Percentiles rank a stretch among this genome's conserved stretches.
phyloP scores from a whole-genome alignment of 1,139 yeast genomes.

The Candida anutae region DNA sequence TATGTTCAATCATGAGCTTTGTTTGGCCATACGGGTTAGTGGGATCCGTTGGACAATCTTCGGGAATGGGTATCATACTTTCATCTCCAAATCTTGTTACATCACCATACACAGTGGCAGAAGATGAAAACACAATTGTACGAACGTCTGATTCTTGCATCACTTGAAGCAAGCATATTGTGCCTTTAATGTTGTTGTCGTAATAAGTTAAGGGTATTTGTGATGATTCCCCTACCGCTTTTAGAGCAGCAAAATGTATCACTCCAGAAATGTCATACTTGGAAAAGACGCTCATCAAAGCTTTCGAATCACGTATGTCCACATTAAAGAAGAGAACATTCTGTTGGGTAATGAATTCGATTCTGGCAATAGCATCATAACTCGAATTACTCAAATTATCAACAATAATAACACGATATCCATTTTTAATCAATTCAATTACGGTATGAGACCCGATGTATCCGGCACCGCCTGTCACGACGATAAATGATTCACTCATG shows the following conservation, averaged over 20 bases:
- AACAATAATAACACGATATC: slow-evolving; percentile 61
- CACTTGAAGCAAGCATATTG: slow-evolving; percentile 49
- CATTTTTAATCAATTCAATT: slow-evolving; percentile 55
- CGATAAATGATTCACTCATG: slow-evolving; percentile 7
- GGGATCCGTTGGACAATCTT: slow-evolving; percentile 69
- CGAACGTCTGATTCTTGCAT: slow-evolving; percentile 42
- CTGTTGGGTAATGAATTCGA: slow-evolving; percentile 46
- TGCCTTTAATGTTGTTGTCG: slow-evolving; percentile 62
- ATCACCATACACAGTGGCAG: slow-evolving; percentile 83
- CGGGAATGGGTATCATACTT: slow-evolving; percentile 70
- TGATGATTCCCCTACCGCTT: slow-evolving; percentile 81
- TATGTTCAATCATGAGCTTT: slow-evolving; percentile 57
- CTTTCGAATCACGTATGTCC: slow-evolving; percentile 48
- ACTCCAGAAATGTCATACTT: slow-evolving; percentile 51
- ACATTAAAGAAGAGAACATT: slow-evolving; percentile 51
- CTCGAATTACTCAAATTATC: slow-evolving; percentile 68
- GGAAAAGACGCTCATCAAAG: slow-evolving; percentile 41
- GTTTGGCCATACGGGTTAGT: slow-evolving; percentile 76
- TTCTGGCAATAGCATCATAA: slow-evolving; percentile 58
- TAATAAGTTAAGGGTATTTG: slow-evolving; percentile 64
- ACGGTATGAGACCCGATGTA: slow-evolving; percentile 82
- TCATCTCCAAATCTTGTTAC: slow-evolving; percentile 58
- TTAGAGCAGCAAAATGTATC: slow-evolving; percentile 79
- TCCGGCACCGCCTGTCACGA: slow-evolving; percentile 86
- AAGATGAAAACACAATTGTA: slow-evolving; percentile 66